Conservation (phyloP, 495 filamentous ascomycete species). For the Letharia columbiana region DNA sequence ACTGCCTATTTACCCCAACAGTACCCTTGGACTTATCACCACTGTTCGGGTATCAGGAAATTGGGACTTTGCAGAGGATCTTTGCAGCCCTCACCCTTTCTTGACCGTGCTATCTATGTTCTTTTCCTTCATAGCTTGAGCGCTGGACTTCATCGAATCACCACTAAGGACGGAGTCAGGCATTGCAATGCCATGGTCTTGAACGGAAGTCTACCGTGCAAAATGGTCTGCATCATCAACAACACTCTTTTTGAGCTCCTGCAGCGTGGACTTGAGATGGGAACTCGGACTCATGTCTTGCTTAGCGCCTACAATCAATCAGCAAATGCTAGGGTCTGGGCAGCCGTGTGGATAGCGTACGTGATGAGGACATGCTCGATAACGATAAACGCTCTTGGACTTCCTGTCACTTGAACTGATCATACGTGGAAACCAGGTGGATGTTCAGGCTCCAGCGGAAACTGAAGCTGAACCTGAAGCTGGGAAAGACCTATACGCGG, state of each 20-base stretch:
- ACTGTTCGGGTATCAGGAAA: background rate
- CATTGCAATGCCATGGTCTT: background rate
- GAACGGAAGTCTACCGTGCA: background rate
- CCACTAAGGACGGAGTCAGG: background rate
- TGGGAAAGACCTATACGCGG: background rate
- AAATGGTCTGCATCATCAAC: conserved; percentile 41
- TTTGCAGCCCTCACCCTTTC: background rate
- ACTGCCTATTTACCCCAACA: background rate
- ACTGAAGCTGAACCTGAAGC: background rate
- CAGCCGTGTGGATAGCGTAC: conserved; percentile 36
- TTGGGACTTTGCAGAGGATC: background rate
- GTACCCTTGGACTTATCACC: background rate
- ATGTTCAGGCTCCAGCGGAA: background rate
- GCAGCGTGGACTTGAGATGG: conserved; percentile 53
- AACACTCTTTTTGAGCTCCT: conserved; percentile 52
- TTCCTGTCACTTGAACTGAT: background rate
- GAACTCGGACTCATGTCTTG: conserved; percentile 55
- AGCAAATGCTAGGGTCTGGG: conserved; percentile 19
- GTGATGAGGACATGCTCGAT: conserved; percentile 19
- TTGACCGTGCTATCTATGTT: background rate
- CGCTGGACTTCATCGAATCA: background rate
- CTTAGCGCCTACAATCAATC: conserved; percentile 41
- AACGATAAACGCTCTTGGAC: background rate
- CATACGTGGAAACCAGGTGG: background rate
- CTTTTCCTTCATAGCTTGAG: background rate